These are phyloP conservation scores for Phyllostachys edulis DNA, from an alignment of 176 grass and related monocot species.

Conservation along the genomic window DNA sequence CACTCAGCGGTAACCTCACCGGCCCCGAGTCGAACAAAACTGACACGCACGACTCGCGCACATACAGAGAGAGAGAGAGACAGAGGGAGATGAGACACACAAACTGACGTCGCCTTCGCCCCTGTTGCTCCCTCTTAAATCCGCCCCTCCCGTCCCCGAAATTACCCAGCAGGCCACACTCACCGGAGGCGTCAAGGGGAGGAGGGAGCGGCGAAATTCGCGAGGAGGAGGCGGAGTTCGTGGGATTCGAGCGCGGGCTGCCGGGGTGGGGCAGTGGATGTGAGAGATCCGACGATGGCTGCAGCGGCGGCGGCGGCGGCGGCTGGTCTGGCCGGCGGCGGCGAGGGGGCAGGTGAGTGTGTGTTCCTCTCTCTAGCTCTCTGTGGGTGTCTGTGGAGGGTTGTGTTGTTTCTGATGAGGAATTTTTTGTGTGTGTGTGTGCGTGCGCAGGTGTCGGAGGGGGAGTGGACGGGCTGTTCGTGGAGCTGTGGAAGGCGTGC, in stretches of 20 bases:
- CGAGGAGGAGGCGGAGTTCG: neutral
- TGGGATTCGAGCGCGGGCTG: neutral
- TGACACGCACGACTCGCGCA: neutral
- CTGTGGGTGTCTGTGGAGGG: neutral
- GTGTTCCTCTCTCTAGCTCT: too few relatives aligned
- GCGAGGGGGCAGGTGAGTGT: neutral
- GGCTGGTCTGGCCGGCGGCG: neutral
- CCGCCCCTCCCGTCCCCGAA: neutral
- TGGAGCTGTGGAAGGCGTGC: constrained; percentile 81
- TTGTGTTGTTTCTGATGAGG: neutral
- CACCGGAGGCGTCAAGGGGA: neutral
- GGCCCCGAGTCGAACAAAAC: constrained; percentile 17
- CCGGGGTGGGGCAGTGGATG: neutral
- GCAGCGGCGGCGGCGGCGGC: neutral
- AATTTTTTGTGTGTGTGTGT: neutral
- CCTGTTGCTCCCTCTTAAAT: constrained; percentile 17
- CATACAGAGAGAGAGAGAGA: neutral
- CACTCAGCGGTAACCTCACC: constrained; percentile 14
- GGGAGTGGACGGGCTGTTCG: constrained; percentile 56
- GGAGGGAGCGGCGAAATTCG: neutral
- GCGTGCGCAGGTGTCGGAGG: constrained; percentile 25
- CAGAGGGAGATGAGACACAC: neutral
- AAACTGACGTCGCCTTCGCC: constrained; percentile 38
- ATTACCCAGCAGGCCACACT: neutral
- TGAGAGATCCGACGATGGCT: constrained; percentile 30